Percentiles rank a stretch among this genome's conserved stretches.
Conservation (phyloP, 2,329 filamentous ascomycete species). For the Cercospora sojina region DNA sequence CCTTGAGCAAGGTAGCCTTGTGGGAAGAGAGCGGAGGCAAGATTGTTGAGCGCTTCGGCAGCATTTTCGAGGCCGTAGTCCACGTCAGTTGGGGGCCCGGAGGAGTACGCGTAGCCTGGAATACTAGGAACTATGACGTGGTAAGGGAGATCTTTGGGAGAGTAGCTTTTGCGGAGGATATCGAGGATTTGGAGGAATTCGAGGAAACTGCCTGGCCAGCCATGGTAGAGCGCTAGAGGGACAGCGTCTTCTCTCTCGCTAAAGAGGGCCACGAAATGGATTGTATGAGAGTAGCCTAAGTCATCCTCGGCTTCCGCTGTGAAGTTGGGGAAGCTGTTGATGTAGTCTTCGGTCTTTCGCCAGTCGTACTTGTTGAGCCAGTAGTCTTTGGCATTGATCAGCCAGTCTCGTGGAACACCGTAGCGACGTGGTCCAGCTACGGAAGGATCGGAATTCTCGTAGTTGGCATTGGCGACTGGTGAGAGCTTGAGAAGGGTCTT, state of each 20-base stretch:
- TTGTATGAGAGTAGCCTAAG: constrained; percentile 40
- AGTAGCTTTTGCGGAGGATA: constrained; percentile 46
- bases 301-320: constrained; percentile 28
- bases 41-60: constrained; percentile 48
- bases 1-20: constrained; percentile 55
- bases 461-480: constrained; percentile 51
- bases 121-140: constrained; percentile 57
- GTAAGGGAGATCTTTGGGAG: constrained; percentile 52
- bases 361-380: constrained; percentile 41
- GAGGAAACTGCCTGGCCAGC: constrained; percentile 42
- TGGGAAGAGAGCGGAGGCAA: constrained; percentile 55
- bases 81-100: constrained; percentile 43
- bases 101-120: constrained; percentile 53
- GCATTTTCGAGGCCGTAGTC: constrained; percentile 45
- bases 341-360: constrained; percentile 33
- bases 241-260: constrained; percentile 47
- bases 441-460: constrained; percentile 43
- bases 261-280: constrained; percentile 58
- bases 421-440: constrained; percentile 36
- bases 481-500: constrained; percentile 50
- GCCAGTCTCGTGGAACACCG: constrained; percentile 52
- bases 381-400: constrained; percentile 41
- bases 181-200: constrained; percentile 38
- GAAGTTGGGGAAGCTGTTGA: constrained; percentile 29
- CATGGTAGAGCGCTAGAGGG: constrained; percentile 39